These are phyloP conservation scores for Backusella westeae DNA, from an alignment of 192 early-diverging fungal genomes.

Conservation along the genomic window DNA sequence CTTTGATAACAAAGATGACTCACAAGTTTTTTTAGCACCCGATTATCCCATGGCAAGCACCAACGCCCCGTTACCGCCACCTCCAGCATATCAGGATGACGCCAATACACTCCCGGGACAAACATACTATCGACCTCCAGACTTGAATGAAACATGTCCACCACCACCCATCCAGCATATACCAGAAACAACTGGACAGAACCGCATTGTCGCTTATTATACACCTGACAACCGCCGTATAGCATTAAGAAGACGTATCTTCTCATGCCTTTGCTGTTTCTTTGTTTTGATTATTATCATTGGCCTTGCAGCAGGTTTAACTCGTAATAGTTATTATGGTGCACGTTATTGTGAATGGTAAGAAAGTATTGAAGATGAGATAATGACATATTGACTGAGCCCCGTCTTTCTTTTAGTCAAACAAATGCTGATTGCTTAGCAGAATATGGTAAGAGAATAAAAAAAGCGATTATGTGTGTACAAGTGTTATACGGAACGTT, in stretches of 20 bases:
- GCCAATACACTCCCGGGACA: not conserved
- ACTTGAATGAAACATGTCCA: constrained; percentile 1
- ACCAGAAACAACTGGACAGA: not conserved
- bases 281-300: not conserved
- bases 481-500: not conserved
- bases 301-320: constrained; percentile 6
- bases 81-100: not conserved
- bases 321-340: not conserved
- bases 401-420: not conserved
- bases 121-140: constrained; percentile 7
- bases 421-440: constrained; percentile 2
- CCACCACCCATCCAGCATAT: not conserved
- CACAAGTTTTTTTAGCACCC: not conserved
- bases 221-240: not conserved
- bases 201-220: not conserved
- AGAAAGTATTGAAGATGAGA: too few species aligned
- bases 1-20: not conserved
- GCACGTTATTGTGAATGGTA: not conserved
- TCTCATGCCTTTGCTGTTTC: not conserved
- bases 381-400: too few species aligned
- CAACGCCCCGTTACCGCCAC: not conserved
- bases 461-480: not conserved
- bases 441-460: not conserved
- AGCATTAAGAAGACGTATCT: not conserved
- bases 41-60: not conserved